Base-by-base conservation (phyloP, 2,329 filamentous ascomycete species). In the Hypoxylon sp. region DNA sequence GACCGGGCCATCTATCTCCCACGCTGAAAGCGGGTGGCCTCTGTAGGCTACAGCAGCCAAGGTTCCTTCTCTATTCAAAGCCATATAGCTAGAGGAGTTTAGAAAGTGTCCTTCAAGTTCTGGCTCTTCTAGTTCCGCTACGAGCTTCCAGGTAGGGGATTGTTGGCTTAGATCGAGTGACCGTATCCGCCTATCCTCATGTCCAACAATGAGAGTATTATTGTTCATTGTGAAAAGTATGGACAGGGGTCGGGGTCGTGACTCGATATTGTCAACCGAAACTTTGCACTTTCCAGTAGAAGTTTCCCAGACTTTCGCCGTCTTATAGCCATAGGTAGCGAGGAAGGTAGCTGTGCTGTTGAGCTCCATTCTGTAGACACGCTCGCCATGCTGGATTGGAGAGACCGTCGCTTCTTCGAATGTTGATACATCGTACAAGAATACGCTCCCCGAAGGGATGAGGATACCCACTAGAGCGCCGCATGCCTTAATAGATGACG, bases 1-100 rank as follows among this genome's bases (percentile, higher is more conserved):
- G 2, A 70, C 51, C 31, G 73, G 68, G 7, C 69, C 71, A 37
- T 75, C 67, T 24, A 74, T 54, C 31, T 79, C 75, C 77, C 77
- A 78, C 0, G 73, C 76, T 2, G 77, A 76, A 3, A 77, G 55
- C 0, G 78, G 77, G 52, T 76, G 67, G 2, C 75, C 69, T 7
- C 76, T 73, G 55, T 79, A 79, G 4, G 71, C 77, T 13, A 77
- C 70, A 31, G 75, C 75, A 50, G 77, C 61, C 62, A 76, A 52
- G 0, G 42, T 74, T 3, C 74, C 73, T 50, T 79, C 76, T 8
- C 67, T 60, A 42, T 70, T 79, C 27, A 79, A 32, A 10, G 77
- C 69, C 39, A 76, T 75, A 44, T 72, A 73, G 11, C 56, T 76
- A 0, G 74, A 59, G 2, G 69, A 68, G 59, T 78, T 78, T 10